A percentile compares a stretch with the other conserved stretches of the same genome.
Conservation (phyloP, 1,284 basidiomycete genomes). For the Hemileia vastatrix region DNA sequence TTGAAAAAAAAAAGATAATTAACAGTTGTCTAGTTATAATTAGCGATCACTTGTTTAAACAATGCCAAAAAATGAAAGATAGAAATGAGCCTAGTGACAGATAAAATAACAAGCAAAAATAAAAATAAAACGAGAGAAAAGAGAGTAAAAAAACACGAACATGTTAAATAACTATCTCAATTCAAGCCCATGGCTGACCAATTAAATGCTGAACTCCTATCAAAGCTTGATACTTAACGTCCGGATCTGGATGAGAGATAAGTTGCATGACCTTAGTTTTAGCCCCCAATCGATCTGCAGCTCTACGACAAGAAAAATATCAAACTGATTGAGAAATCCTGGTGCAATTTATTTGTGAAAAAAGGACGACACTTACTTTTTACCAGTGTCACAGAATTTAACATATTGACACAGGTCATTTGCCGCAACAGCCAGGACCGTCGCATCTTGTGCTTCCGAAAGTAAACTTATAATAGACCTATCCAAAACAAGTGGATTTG, state of each 20-base stretch:
- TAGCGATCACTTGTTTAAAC: too few relatives aligned
- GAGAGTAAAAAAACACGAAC: too few relatives aligned
- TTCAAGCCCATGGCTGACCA: constrained; percentile 36
- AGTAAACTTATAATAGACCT: constrained; percentile 11
- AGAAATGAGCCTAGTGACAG: too few relatives aligned
- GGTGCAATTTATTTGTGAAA: background rate
- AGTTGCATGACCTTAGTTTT: constrained; percentile 89
- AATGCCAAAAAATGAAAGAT: too few relatives aligned
- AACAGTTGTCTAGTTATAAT: too few relatives aligned
- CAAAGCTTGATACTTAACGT: constrained; percentile 84
- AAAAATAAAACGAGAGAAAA: too few relatives aligned
- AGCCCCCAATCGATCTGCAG: constrained; percentile 69
- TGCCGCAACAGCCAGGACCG: constrained; percentile 73
- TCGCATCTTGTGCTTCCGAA: constrained; percentile 50
- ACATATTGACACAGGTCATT: constrained; percentile 92
- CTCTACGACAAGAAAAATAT: constrained; percentile 47
- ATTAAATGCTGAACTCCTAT: constrained; percentile 54
- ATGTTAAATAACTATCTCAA: too few relatives aligned
- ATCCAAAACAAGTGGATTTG: background rate
- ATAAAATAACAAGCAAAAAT: too few relatives aligned
- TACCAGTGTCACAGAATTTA: constrained; percentile 75
- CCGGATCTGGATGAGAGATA: constrained; percentile 75
- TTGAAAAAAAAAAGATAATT: too few relatives aligned
- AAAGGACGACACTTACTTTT: constrained; percentile 57
- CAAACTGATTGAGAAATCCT: background rate